These are phyloP conservation scores for Jacaranda copaia DNA, from an alignment of 257 asterid species.

Conservation along the genomic window DNA sequence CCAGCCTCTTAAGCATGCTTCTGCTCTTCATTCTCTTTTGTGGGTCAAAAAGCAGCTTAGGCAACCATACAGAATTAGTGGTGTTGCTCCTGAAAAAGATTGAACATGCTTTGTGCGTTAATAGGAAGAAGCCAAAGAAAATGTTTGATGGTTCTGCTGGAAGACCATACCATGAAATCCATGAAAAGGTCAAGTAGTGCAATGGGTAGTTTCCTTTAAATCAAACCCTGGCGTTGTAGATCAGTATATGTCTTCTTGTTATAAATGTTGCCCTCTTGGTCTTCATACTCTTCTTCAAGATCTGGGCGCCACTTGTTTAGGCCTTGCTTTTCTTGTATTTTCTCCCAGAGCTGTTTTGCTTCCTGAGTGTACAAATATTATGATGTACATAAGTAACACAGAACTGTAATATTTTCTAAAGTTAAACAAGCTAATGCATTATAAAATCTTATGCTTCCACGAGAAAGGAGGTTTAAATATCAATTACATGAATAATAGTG, in stretches of 20 bases:
- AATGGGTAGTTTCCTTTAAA: conserved; percentile 44
- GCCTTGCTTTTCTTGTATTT: conserved; percentile 86
- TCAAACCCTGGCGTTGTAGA: conserved; percentile 96
- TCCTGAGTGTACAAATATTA: conserved; percentile 57
- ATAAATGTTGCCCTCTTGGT: conserved; percentile 94
- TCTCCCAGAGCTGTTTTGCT: conserved; percentile 96
- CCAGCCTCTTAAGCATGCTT: background rate
- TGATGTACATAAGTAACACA: background rate
- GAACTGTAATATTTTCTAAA: background rate
- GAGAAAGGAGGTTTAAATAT: background rate
- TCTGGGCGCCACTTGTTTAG: conserved; percentile 97
- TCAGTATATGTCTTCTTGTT: conserved; percentile 96
- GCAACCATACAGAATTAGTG: background rate
- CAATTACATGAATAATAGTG: background rate
- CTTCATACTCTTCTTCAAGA: conserved; percentile 98
- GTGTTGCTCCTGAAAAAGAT: conserved; percentile 24
- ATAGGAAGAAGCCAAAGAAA: background rate
- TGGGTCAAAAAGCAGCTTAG: background rate
- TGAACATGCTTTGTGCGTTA: background rate
- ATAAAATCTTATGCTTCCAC: background rate
- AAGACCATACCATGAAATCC: conserved; percentile 14
- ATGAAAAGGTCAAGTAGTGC: background rate
- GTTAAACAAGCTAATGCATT: background rate
- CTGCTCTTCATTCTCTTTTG: conserved; percentile 6
- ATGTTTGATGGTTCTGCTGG: background rate